Conservation (phyloP, 148 eudicot species). For the Dianthus caryophyllus region DNA sequence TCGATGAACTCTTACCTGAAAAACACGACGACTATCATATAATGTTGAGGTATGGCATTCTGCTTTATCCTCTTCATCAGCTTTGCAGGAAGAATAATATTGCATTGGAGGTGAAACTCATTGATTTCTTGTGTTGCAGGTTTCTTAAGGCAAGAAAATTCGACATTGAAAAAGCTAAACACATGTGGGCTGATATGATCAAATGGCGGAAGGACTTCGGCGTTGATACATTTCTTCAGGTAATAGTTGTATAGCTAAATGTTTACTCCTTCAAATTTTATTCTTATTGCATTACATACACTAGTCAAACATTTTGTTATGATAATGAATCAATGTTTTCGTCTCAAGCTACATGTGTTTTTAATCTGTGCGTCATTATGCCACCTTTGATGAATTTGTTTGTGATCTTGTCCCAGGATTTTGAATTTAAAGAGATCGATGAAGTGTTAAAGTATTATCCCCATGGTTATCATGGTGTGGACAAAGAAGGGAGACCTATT, state of each 20-base stretch:
- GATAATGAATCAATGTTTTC: background rate
- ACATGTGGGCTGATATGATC: constrained; percentile 77
- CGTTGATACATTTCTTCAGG: constrained; percentile 50
- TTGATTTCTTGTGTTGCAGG: constrained; percentile 25
- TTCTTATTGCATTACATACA: background rate
- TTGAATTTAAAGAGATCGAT: constrained; percentile 68
- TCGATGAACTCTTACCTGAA: constrained; percentile 61
- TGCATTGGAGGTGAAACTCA: background rate
- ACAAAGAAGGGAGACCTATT: constrained; percentile 86
- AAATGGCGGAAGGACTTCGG: constrained; percentile 73
- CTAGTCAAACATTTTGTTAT: background rate
- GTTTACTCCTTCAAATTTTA: background rate
- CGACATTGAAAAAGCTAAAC: constrained; percentile 65
- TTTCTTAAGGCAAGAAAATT: constrained; percentile 72
- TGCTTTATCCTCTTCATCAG: background rate
- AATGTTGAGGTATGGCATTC: constrained; percentile 51
- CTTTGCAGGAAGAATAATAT: background rate
- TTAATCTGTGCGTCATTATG: background rate
- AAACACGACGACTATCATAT: constrained; percentile 68
- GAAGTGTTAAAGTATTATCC: constrained; percentile 90
- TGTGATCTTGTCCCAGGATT: constrained; percentile 47
- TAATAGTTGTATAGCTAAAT: constrained; percentile 12
- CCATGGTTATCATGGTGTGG: constrained; percentile 96
- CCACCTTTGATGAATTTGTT: constrained; percentile 2
- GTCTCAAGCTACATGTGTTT: background rate